Base-by-base conservation (phyloP, 345 rosid species). In the Linum usitatissimum region DNA sequence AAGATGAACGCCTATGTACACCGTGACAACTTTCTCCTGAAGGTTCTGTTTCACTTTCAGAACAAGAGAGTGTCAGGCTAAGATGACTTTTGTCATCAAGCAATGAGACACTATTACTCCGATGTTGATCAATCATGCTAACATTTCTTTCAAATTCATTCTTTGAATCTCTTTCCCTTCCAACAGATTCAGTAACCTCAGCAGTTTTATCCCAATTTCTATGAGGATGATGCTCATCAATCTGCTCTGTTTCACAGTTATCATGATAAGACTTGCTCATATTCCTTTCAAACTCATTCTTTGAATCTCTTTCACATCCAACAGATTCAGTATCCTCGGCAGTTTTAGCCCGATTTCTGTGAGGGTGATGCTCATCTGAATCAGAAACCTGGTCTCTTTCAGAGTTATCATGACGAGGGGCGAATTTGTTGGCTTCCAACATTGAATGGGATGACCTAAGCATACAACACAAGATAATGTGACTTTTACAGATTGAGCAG, bases 41-140 rank as follows among this genome's bases (percentile, higher is more conserved):
- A 67, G 72, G 20, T 51, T 81, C 77, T 55, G 63, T 67, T 53
- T 72, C 77, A 42, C 76, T 77, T 66, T 28, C 82, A 71, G 81
- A 79, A 61, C 42, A 74, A 9, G 90, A 83, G 49, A 77, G 49
- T 60, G 73, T 60, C 56, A 70, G 76, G 70, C 79, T 73, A 66
- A 75, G 62, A 65, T 66, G 70, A 77, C 73, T 72, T 60, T 8
- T 68, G 57, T 75, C 77, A 53, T 75, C 72, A 59, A n/a, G 74
- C 71, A 86, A 78, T 68, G 74, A 53, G 71, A 74, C 84, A 55
- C 71, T 65, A 61, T 78, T 77, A 20, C 40, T 36, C 59, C 69
- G 60, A 68, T 60, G 71, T 53, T 75, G 60, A 75, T 74, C 72
- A 28, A 70, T 51, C 21, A 60, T 51, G 70, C 70, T 63, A 30